Conservation (phyloP, 169 alveolate species). For the Babesia caballi region DNA sequence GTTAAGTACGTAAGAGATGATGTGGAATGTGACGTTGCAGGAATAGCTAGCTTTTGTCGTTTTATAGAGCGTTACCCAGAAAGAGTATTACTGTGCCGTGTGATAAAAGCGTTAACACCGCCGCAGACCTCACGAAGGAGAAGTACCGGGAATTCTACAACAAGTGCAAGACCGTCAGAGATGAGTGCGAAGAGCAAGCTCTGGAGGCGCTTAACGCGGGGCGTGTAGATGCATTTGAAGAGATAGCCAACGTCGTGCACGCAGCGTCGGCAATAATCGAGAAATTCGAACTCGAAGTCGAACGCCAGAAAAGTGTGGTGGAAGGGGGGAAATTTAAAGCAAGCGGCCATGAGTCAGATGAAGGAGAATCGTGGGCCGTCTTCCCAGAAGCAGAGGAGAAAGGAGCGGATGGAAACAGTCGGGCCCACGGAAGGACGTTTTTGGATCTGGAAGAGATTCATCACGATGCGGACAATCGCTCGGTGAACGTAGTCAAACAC, state of each 20-base stretch:
- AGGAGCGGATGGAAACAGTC: not conserved
- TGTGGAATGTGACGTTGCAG: too few species aligned
- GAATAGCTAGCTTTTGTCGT: too few species aligned
- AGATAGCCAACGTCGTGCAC: slow-evolving; percentile 36
- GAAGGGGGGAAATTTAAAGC: not conserved
- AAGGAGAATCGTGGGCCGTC: not conserved
- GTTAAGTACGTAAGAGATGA: too few species aligned
- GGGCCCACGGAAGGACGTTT: too few species aligned
- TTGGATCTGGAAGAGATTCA: too few species aligned
- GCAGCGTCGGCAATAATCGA: slow-evolving; percentile 16
- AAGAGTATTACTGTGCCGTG: too few species aligned
- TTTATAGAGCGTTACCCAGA: too few species aligned
- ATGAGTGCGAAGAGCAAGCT: slow-evolving; percentile 22
- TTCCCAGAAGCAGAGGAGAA: not conserved
- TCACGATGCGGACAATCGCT: too few species aligned
- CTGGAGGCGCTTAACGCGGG: slow-evolving; percentile 31
- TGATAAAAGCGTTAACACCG: too few species aligned
- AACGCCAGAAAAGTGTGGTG: not conserved
- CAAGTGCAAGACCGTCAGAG: slow-evolving; percentile 15
- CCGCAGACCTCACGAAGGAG: slow-evolving; percentile 31
- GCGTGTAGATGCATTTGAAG: not conserved
- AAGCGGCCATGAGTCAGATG: not conserved
- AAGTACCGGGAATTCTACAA: slow-evolving; percentile 23
- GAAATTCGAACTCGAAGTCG: not conserved
- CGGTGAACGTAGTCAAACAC: too few species aligned